Percentiles rank a stretch among this genome's conserved stretches.
Evolutionary conservation across 768 basidiomycete species (phyloP).

Genomic region (Bullera alba): DNA sequence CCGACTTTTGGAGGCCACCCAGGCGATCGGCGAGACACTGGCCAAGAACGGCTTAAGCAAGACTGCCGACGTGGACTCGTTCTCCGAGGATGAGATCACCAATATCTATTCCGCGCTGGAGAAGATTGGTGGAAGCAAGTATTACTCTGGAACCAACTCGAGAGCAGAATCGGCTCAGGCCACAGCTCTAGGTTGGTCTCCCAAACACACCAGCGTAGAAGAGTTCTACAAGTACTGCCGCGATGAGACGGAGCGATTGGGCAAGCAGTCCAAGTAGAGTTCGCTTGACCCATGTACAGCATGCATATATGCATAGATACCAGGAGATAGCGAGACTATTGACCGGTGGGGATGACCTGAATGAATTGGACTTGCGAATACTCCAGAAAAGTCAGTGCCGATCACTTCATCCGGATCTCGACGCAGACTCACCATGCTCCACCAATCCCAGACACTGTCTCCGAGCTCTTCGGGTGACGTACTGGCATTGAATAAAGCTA

Average conservation of each 20-base stretch:
- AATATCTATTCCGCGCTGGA: constrained; percentile 16
- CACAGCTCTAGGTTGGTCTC: constrained; percentile 16
- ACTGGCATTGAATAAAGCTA: constrained; percentile 18
- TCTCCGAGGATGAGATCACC: constrained; percentile 20
- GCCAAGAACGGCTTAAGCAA: constrained; percentile 8
- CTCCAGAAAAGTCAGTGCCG: background rate
- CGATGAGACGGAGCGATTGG: constrained; percentile 5
- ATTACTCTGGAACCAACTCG: constrained; percentile 18
- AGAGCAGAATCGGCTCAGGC: constrained; percentile 10
- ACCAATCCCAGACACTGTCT: constrained; percentile 32
- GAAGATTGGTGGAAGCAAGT: background rate
- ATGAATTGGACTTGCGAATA: constrained; percentile 1
- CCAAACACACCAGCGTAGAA: constrained; percentile 9
- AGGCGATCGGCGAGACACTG: constrained; percentile 14
- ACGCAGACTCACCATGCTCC: constrained; percentile 29
- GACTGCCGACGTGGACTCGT: constrained; percentile 9
- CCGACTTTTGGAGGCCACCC: background rate
- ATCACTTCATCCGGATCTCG: background rate
- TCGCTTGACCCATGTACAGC: no score
- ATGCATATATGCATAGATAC: no score
- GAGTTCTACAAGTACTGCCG: constrained; percentile 4
- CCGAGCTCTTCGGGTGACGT: constrained; percentile 13
- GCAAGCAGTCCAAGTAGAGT: no score
- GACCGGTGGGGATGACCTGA: background rate
- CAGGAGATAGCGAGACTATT: no score